Evolutionary conservation across 331 rosid genomes (phyloP), one percentile per base, ranked within the genome.

Genomic region (Saraca asoca): DNA sequence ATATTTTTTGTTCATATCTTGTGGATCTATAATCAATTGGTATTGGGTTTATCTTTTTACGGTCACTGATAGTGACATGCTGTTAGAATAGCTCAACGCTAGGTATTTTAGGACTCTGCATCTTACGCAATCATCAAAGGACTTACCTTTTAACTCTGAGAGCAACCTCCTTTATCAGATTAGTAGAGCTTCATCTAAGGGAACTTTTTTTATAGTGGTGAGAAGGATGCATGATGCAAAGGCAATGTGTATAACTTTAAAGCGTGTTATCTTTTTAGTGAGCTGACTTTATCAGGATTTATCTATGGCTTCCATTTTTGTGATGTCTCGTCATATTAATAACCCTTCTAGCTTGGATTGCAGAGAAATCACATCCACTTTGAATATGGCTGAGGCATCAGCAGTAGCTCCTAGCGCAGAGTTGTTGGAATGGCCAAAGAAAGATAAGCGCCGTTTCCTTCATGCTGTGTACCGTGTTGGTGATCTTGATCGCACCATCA

Each of bases 391-490:
- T 39, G 98, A 82, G 79, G 81, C 87, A 44, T 65, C 86, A 52
- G 68, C 79, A 54, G 80, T 64, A 44, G 69, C 75, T 62, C 69
- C 91, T 13, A 84, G 56, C 67, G 77, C 91, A 2, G 95, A 89
- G 70, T 41, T 93, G 76, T 64, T 89, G 71, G 95, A 93, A 65
- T 90, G 96, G 95, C 87, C 96, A 2, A 84, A 82, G 81, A 86
- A 90, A 64, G 96, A 93, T 78, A 87, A 56, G 60, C 96, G 91
- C 52, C 95, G 98, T 34, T 41, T 90, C 61, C 91, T 93, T 48
- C 98, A 93, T 76, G 96, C 66, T 44, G 96, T 93, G 57, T 93
- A 93, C 74, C 95, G 98, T 58, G 98, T 93, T 53, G 96, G 96
- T 66, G 96, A 93, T 75, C 98, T 93, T 66, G 91, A 93, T 20